phyloP scores from a whole-genome alignment of 768 basidiomycete genomes.

The Vararia minispora region DNA sequence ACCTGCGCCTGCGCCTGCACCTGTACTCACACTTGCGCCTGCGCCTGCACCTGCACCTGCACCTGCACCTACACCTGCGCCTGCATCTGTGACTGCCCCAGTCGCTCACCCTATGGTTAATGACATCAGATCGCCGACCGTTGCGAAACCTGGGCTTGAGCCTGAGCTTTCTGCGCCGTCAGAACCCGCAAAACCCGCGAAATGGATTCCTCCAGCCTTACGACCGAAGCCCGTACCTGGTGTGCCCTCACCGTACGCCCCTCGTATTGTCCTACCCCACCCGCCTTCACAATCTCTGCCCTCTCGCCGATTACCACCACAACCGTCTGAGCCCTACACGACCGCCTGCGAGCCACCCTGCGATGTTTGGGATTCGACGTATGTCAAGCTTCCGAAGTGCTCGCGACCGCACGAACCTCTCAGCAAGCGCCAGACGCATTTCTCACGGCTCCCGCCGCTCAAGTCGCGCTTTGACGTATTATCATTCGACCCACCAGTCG shows the following conservation, averaged over 20 bases:
- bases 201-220: slow-evolving; percentile 21
- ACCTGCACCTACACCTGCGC: too few species aligned
- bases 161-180: slow-evolving; percentile 13
- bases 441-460: slow-evolving; percentile 26
- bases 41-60: too few species aligned
- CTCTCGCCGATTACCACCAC: neutral
- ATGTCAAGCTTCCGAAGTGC: slow-evolving; percentile 26
- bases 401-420: slow-evolving; percentile 33
- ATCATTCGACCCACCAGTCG: slow-evolving; percentile 62
- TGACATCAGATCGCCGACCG: too few species aligned
- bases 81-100: too few species aligned
- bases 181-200: slow-evolving; percentile 14
- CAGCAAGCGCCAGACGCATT: slow-evolving; percentile 34
- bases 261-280: neutral
- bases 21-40: too few species aligned
- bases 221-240: slow-evolving; percentile 6
- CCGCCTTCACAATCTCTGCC: neutral
- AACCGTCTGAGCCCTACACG: slow-evolving; percentile 2
- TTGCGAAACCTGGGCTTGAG: too few species aligned
- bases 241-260: neutral
- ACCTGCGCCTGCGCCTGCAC: too few species aligned
- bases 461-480: slow-evolving; percentile 51
- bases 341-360: slow-evolving; percentile 18
- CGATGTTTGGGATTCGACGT: slow-evolving; percentile 18
- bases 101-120: too few species aligned